These are phyloP conservation scores for Aspergillus chevalieri DNA, from an alignment of 2,329 filamentous ascomycete species.

Conservation along the genomic window DNA sequence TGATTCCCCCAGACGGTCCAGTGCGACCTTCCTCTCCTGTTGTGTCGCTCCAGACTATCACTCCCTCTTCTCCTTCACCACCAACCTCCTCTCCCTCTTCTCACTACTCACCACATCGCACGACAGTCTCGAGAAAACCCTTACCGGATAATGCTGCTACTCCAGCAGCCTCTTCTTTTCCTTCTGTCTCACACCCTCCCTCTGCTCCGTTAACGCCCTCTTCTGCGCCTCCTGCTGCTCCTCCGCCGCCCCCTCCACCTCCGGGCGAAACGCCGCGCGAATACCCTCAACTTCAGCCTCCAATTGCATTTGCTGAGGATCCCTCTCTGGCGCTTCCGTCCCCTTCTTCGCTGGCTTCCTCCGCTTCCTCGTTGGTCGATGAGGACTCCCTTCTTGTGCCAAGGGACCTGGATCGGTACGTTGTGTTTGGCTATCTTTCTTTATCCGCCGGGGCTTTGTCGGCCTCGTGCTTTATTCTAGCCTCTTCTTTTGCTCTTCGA, in stretches of 20 bases:
- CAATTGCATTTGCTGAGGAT: not conserved
- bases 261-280: slow-evolving; percentile 16
- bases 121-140: slow-evolving; percentile 49
- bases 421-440: slow-evolving; percentile 4
- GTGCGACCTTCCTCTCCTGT: not conserved
- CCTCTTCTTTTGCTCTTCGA: not conserved
- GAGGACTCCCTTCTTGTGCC: slow-evolving; percentile 25
- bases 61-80: not conserved
- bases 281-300: slow-evolving; percentile 5
- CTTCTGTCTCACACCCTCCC: not conserved
- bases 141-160: slow-evolving; percentile 42
- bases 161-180: not conserved
- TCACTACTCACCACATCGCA: slow-evolving; percentile 26
- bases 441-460: slow-evolving; percentile 3
- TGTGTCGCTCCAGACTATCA: not conserved
- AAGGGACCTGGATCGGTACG: slow-evolving; percentile 38
- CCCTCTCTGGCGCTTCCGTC: slow-evolving; percentile 4
- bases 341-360: slow-evolving; percentile 19
- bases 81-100: not conserved
- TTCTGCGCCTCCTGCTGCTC: slow-evolving; percentile 13
- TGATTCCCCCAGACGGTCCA: too few relatives aligned
- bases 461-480: not conserved
- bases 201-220: slow-evolving; percentile 34
- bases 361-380: slow-evolving; percentile 15
- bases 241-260: slow-evolving; percentile 13